Evolutionary conservation across 2,329 filamentous ascomycete genomes (phyloP), one percentile per base, ranked within the genome.

Genomic region (Mycosphaerelloides madeirae): DNA sequence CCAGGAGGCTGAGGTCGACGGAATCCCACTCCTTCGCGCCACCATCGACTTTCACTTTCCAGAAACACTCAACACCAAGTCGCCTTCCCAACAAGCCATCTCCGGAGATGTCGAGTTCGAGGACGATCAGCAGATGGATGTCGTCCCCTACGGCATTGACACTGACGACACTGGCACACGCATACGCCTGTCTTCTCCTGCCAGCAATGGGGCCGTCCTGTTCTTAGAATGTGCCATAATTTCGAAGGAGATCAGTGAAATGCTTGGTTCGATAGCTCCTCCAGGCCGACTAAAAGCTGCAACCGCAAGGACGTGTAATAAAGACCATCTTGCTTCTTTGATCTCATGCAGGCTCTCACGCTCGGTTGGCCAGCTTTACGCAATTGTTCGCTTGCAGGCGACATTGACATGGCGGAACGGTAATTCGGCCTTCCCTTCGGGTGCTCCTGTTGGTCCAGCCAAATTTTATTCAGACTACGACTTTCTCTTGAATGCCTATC

Each of bases 351-450:
- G 49, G 6, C 34, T 63, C 15, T 55, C 51, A 20, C 50, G 54
- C 29, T 59, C 58, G 4, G 16, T 31, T 3, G 58, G 60, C 12
- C 40, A 55, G 29, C 39, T 52, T 3, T 55, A 52, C 41, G 58
- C 49, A 2, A 52, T 59, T 8, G 46, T 63, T 9, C 54, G 61
- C 4, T 35, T 64, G 15, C 44, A 57, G 38, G 55, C 55, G 6
- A 43, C 49, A 12, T 39, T 64, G 34, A 46, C 32, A 6, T 66
- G 63, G 63, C 50, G 40, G 13, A 61, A 62, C 31, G 57, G 57
- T 3, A 32, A 50, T 11, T 63, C 64, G 12, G 62, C 60, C 2
- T 64, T 64, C 33, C 52, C 55, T 11, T 35, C 42, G 29, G 56
- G 50, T 19, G 50, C 52, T 37, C 57, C 55, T 31, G 48, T 53